Base-by-base conservation (phyloP, 1,284 basidiomycete species). In the Porogramme epimiltina region DNA sequence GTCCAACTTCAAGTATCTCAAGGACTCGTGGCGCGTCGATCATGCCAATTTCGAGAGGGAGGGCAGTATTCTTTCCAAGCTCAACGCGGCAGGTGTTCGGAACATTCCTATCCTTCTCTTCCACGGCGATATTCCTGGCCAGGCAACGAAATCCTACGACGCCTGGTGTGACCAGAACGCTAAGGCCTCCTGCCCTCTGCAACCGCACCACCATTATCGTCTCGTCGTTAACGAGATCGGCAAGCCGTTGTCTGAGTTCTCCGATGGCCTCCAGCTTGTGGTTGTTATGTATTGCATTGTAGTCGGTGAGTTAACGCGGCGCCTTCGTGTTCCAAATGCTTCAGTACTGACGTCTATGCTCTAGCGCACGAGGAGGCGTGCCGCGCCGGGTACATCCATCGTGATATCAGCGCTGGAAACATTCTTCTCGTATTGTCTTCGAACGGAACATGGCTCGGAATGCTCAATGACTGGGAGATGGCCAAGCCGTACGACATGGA, bases 221-320 rank as follows among this genome's bases (percentile, higher is more conserved):
- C 24, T 63, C 52, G 56, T 63, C 51, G 40, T 55, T 5, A 31
- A 58, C 47, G 42, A 65, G 47, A 52, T 65, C 49, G 45, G 62
- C 36, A 15, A 54, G 41, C 52, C 62, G 31, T 20, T 61, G 38
- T 5, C 15, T 4, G 11, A 39, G 18, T 47, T 56, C 25, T 20
- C 15, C 11, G 40, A 39, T 26, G 48, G 38, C 3, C 19, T 18
- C 2, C 23, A 48, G 22, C 40, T 56, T 2, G 39, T 48, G 3
- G 15, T 6, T 2, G 22, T 33, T 2, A 2, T 51, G 31, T 3
- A 20, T 2, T 20, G n/a, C 20, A 23, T 23, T 10, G 1, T 45
- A 16, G 28, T 31, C 28, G 28, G 28, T 31, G 13, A 6, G 28
- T 31, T n/a, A n/a, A n/a, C 13, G 13, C 28, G 6, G 28, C 28